Percentiles rank a stretch among this genome's conserved stretches.
These are phyloP conservation scores for Globisporangium nodosum DNA, from an alignment of 352 stramenopile species.

Conservation along the genomic window DNA sequence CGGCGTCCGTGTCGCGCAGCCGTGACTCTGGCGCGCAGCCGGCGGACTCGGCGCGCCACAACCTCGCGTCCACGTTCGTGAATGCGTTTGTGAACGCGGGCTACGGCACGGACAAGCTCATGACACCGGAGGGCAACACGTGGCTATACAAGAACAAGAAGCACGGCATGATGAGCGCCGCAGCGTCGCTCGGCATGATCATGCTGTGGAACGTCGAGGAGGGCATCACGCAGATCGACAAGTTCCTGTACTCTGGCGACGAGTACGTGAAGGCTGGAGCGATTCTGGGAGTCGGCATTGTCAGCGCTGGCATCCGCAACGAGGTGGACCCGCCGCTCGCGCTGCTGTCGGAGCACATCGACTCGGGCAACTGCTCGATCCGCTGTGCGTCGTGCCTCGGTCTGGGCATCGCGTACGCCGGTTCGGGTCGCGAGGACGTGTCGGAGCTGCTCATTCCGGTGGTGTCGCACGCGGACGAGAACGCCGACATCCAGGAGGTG, in stretches of 20 bases:
- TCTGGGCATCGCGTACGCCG: conserved; percentile 98
- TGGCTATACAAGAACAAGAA: conserved; percentile 99
- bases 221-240: conserved; percentile 98
- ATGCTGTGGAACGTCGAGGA: conserved; percentile 99
- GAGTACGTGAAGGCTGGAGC: conserved; percentile 98
- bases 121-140: conserved; percentile 91
- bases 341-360: conserved; percentile 96
- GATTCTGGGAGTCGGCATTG: conserved; percentile 96
- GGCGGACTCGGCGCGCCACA: conserved; percentile 96
- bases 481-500: conserved; percentile 91
- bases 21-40: conserved; percentile 69
- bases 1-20: conserved; percentile 67
- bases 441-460: conserved; percentile 95
- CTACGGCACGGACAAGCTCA: conserved; percentile 96
- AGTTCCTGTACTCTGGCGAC: conserved; percentile 98
- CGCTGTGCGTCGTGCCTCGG: conserved; percentile 93
- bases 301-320: conserved; percentile 92
- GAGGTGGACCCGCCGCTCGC: conserved; percentile 97
- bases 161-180: conserved; percentile 98
- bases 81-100: conserved; percentile 99
- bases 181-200: conserved; percentile 96
- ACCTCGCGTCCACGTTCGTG: conserved; percentile 99
- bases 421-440: conserved; percentile 95
- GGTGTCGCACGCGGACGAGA: conserved; percentile 86
- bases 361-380: conserved; percentile 92